Conservation (phyloP, 768 basidiomycete species). For the Pleurotus tuber-regium region DNA sequence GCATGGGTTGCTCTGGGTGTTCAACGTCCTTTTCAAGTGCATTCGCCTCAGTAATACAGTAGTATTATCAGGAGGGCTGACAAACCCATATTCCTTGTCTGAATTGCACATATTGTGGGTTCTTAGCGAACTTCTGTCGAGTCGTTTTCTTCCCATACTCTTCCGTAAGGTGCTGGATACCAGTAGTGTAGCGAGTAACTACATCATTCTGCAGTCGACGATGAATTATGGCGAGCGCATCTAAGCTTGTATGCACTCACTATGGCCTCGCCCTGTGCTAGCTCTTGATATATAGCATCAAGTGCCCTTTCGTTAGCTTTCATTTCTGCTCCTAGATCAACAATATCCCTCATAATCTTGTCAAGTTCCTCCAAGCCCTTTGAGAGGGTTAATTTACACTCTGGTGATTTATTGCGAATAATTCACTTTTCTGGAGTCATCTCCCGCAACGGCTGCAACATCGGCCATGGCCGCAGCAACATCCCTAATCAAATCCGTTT, state of each 20-base stretch:
- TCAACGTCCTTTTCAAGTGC: slow-evolving; percentile 52
- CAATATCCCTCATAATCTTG: slow-evolving; percentile 58
- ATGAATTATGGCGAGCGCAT: no score
- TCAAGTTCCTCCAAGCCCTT: slow-evolving; percentile 65
- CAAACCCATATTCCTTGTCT: slow-evolving; percentile 67
- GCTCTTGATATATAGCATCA: slow-evolving; percentile 51
- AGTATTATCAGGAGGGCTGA: slow-evolving; percentile 13
- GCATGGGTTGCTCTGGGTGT: slow-evolving; percentile 66
- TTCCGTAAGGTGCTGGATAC: slow-evolving; percentile 38
- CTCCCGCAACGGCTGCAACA: neutral
- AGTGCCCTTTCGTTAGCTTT: slow-evolving; percentile 51
- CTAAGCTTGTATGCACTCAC: no score
- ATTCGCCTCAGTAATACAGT: neutral
- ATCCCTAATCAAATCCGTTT: slow-evolving; percentile 44
- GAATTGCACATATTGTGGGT: slow-evolving; percentile 58
- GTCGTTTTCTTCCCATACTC: slow-evolving; percentile 60
- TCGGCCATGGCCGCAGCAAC: slow-evolving; percentile 63
- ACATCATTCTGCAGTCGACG: slow-evolving; percentile 43
- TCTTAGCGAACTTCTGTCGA: slow-evolving; percentile 76
- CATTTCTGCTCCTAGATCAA: slow-evolving; percentile 68
- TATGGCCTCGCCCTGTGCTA: slow-evolving; percentile 56
- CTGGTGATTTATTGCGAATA: neutral
- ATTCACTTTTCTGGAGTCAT: neutral
- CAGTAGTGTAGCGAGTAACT: slow-evolving; percentile 46
- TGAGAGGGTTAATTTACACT: neutral